A percentile compares a stretch with the other conserved stretches of the same genome.
phyloP scores from a whole-genome alignment of 2,329 filamentous ascomycete genomes.

The Colletotrichum tamarilloi region DNA sequence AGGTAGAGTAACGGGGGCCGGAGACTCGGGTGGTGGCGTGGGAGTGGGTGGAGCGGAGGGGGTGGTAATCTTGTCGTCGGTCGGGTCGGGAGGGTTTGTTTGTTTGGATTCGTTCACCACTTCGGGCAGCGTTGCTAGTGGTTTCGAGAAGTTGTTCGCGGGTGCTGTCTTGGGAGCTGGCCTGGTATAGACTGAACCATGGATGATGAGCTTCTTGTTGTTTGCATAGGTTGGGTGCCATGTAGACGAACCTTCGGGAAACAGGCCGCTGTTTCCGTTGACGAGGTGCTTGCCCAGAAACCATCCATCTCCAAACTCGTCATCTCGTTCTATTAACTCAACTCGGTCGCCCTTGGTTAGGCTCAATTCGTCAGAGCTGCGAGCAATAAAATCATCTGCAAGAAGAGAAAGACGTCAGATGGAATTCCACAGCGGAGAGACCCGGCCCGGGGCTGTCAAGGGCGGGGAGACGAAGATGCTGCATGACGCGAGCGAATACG shows the following conservation, averaged over 20 bases:
- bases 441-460: background rate
- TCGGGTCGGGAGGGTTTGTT: constrained; percentile 20
- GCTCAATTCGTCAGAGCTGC: constrained; percentile 92
- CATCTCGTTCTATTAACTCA: constrained; percentile 85
- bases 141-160: constrained; percentile 44
- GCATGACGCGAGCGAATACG: constrained; percentile 21
- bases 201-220: constrained; percentile 14
- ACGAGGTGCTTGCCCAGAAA: constrained; percentile 80
- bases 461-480: constrained; percentile 22
- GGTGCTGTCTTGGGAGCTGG: constrained; percentile 60
- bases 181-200: constrained; percentile 70
- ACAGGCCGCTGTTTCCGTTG: constrained; percentile 81
- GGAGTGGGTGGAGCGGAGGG: constrained; percentile 36
- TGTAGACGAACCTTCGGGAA: constrained; percentile 77
- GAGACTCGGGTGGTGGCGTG: constrained; percentile 44
- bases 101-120: constrained; percentile 41
- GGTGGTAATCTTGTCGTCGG: background rate
- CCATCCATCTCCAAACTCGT: constrained; percentile 91
- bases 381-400: constrained; percentile 89
- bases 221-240: constrained; percentile 31
- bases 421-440: background rate
- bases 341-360: constrained; percentile 87
- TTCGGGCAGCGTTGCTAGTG: constrained; percentile 45
- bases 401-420: constrained; percentile 10
- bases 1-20: constrained; percentile 50